Evolutionary conservation across 2,329 filamentous ascomycete genomes (phyloP), one percentile per base, ranked within the genome.

Genomic region (Teratosphaeriaceae sp.): DNA sequence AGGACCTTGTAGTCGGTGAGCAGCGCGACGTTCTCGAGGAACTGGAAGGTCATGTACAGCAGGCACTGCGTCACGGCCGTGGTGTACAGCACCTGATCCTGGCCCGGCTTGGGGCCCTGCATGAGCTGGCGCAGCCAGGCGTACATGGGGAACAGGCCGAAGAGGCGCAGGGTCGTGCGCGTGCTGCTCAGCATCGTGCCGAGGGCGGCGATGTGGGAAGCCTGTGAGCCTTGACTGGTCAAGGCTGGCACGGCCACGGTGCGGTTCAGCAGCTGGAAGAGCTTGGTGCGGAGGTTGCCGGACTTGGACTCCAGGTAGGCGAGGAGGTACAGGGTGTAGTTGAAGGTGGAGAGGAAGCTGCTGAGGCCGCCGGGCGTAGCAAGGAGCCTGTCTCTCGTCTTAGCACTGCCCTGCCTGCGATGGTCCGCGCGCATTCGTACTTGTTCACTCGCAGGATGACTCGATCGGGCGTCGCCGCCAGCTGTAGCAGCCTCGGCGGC

Each of bases 241-340:
- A 44, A 5, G 12, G 57, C 49, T 11, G 57, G 53, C 8, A 55
- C 49, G 15, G 56, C 54, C 11, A 47, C 23, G 33, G 56, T 48
- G 43, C 54, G 56, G 37, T 58, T 57, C 27, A 63, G 57, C 36
- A 67, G 49, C 20, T 61, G 54, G 16, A 56, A 54, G 36, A 68
- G 53, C 26, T 65, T 56, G 40, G 51, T 54, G 33, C 58, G 52
- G 31, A 68, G 48, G 24, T 63, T 52, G 11, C 59, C 54, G 3
- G 61, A 60, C 43, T 65, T 67, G 12, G 65, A 57, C 43, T 69
- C 64, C 33, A 66, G 56, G 56, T 68, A 67, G 27, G 66, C 62
- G 49, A 69, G 61, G 42, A 70, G 61, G 56, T 70, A 70, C 51
- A 70, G 63, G 40, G 62, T 61, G 58, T 70, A 70, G 57, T 70